Percentiles rank a stretch among this genome's conserved stretches.
phyloP scores from a whole-genome alignment of 176 grass and related monocot species.

The bread wheat (Triticum aestivum) region IWGSC_CS_RefSeq_v2.1 NC_057800.1:650240681-650241180 shows the following conservation, averaged over 20 bases:
- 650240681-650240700: not conserved
- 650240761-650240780: not conserved
- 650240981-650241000: not conserved
- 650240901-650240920: not conserved
- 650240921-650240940: not conserved
- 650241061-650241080: slow-evolving; percentile 4
- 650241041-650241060: not conserved
- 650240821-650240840: not conserved
- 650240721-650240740: not conserved
- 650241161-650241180: not conserved
- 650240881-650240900: not conserved
- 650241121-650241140: not conserved
- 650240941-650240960: not conserved
- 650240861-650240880: not conserved
- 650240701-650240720: not conserved
- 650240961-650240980: not conserved
- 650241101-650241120: not conserved
- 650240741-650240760: not conserved
- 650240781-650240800: not conserved
- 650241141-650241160: not conserved
- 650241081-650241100: not conserved
- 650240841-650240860: slow-evolving; percentile 8
- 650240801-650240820: not conserved
- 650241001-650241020: not conserved
- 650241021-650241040: not conserved